phyloP scores from a whole-genome alignment of 177 flowering plant species.

The Tripterygium wilfordii region DNA sequence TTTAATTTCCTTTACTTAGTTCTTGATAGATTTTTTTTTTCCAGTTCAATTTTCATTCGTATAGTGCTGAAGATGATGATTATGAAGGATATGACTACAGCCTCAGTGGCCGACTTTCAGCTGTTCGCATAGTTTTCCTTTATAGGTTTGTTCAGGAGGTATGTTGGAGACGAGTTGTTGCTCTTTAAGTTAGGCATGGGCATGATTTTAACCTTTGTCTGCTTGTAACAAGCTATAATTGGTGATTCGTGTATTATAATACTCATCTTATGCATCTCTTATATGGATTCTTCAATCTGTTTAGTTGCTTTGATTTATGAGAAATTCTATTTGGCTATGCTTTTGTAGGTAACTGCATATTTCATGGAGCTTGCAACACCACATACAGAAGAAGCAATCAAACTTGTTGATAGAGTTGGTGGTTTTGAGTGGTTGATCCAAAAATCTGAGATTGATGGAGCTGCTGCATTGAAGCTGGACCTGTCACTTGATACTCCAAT shows the following conservation, averaged over 20 bases:
- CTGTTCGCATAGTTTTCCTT: constrained; percentile 91
- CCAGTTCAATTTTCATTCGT: constrained; percentile 85
- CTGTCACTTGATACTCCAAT: constrained; percentile 91
- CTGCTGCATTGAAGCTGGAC: constrained; percentile 82
- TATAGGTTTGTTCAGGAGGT: constrained; percentile 98
- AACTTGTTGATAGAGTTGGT: constrained; percentile 94
- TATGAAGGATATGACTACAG: constrained; percentile 94
- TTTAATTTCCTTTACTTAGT: constrained; percentile 1
- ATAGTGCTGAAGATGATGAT: constrained; percentile 85
- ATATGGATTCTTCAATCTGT: too few species aligned
- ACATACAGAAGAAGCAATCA: constrained; percentile 86
- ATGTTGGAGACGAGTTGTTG: constrained; percentile 10
- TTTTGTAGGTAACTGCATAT: constrained; percentile 72
- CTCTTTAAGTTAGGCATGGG: too few species aligned
- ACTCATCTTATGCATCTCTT: not conserved
- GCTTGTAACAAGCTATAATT: too few species aligned
- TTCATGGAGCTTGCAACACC: constrained; percentile 97
- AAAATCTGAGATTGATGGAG: constrained; percentile 95
- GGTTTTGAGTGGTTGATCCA: constrained; percentile 93
- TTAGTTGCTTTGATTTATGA: not conserved
- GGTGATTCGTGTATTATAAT: not conserved
- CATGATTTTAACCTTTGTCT: too few species aligned
- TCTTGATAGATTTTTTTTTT: constrained; percentile 8
- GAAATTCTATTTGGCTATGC: not conserved
- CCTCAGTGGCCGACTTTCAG: constrained; percentile 80